A percentile compares a stretch with the other conserved stretches of the same genome.
phyloP scores from a whole-genome alignment of 306 rosid species.

The Corylus avellana region DNA sequence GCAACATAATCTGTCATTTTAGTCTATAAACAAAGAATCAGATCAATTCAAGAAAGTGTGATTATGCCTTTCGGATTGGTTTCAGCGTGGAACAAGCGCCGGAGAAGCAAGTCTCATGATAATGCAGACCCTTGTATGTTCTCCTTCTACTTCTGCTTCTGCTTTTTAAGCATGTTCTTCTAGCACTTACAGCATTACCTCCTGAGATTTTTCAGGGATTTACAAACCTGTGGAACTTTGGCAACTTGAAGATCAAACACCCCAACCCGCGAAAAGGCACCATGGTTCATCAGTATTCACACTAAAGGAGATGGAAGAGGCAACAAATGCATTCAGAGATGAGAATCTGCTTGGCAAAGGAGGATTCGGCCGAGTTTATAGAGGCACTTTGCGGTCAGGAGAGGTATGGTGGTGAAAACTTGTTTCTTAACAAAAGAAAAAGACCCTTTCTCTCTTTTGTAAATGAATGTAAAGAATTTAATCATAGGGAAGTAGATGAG shows the following conservation, averaged over 20 bases:
- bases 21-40: conserved; percentile 17
- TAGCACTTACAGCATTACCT: conserved; percentile 1
- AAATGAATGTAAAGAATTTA: not conserved
- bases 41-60: conserved; percentile 26
- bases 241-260: conserved; percentile 75
- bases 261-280: conserved; percentile 56
- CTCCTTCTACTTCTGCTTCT: conserved; percentile 5
- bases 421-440: conserved; percentile 5
- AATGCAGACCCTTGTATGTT: conserved; percentile 77
- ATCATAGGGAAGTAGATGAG: conserved; percentile 13
- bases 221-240: conserved; percentile 76
- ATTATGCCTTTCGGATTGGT: conserved; percentile 86
- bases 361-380: conserved; percentile 89
- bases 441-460: not conserved
- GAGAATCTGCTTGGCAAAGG: conserved; percentile 87
- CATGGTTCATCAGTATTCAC: conserved; percentile 81
- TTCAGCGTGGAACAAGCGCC: conserved; percentile 95
- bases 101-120: conserved; percentile 79
- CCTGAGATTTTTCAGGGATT: conserved; percentile 57
- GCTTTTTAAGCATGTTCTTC: conserved; percentile 1
- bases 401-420: conserved; percentile 51
- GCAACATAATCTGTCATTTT: conserved; percentile 35
- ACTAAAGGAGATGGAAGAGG: conserved; percentile 91
- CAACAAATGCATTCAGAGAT: conserved; percentile 84
- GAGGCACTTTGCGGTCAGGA: conserved; percentile 72